Evolutionary conservation across 345 rosid genomes (phyloP), one percentile per base, ranked within the genome.

Genomic region (Moringa oleifera): DNA sequence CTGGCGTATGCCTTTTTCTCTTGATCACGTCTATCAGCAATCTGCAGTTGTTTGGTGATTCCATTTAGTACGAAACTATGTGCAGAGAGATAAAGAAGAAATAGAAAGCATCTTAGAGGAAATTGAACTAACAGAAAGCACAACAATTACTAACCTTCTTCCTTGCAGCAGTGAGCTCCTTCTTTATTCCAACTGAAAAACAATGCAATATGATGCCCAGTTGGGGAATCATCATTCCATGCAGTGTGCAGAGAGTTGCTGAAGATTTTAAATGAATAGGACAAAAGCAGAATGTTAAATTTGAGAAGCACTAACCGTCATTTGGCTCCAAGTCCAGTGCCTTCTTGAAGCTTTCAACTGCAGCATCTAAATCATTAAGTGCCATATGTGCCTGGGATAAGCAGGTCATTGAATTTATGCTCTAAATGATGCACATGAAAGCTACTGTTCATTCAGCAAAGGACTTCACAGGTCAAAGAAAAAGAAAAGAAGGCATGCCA

Each of bases 301-400:
- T 28, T 28, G 8, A 41, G 6, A 7, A 16, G 37, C 53, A 65
- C 79, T 46, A 25, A 85, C 88, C 79, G 66, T 85, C 88, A 59
- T 83, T 77, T 41, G 88, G 88, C 68, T 85, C 91, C 73, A 85
- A 72, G 49, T 69, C 75, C 72, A 81, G 62, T 33, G 91, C 91
- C 80, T 83, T 83, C 53, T 69, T 71, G 68, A 85, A 83, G 76
- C 88, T 85, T 61, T 80, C 91, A 31, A 72, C 84, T 2, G 88
- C 88, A 53, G 83, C 78, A 69, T 85, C 84, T 19, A 83, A 54
- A 20, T 83, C 88, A 23, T 81, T 85, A 25, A 83, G 88, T 46
- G 79, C 88, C 81, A 79, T 81, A 62, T 81, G 71, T 20, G 83
- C 91, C 91, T 83, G 72, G 46, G 8, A 63, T 23, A 41, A 51